Base-by-base conservation (phyloP, 2,329 filamentous ascomycete species). In the Cercospora canescens region DNA sequence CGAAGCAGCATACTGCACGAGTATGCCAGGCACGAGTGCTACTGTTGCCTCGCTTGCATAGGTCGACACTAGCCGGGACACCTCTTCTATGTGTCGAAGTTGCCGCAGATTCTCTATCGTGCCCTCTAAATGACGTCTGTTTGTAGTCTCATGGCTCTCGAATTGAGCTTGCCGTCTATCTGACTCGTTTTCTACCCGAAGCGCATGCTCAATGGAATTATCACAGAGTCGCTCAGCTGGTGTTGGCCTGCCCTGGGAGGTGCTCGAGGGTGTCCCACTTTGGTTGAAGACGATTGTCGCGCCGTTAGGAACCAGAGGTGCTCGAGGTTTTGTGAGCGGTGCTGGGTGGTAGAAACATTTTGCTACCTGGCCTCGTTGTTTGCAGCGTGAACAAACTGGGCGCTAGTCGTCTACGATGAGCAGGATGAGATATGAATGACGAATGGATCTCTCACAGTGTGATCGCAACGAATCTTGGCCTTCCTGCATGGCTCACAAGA, bases 341-440 rank as follows among this genome's bases (percentile, higher is more conserved):
- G 69, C 68, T 7, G 69, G 68, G 60, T 71, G 66, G 32, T 70
- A 70, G 32, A 18, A 71, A 48, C 69, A 70, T 37, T 64, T 30
- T n/a, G 55, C 18, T 12, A 26, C 26, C 21, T 62, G 59, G 1
- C 63, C 58, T 6, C 69, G 64, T 8, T 66, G 60, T 8, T 39
- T 55, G 41, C 69, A 71, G 24, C 69, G 60, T 54, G 48, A 63
- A 26, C 69, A 71, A 11, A 63, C 34, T 4, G 68, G 69, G 12
- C 37, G 45, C 50, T 66, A 54, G 16, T n/a, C 6, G 26, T 32
- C 24, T 16, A 39, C 18, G 18, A 6, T 61, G 55, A 58, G 55
- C 14, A 14, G 18, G 39, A 12, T 35, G 28, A n/a, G 24, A 28
- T 35, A 34, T 1, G 4, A 12, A 5, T 2, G 24, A 18, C 32